Base-by-base conservation (phyloP, 768 basidiomycete genomes). In the Mycena filopes region DNA sequence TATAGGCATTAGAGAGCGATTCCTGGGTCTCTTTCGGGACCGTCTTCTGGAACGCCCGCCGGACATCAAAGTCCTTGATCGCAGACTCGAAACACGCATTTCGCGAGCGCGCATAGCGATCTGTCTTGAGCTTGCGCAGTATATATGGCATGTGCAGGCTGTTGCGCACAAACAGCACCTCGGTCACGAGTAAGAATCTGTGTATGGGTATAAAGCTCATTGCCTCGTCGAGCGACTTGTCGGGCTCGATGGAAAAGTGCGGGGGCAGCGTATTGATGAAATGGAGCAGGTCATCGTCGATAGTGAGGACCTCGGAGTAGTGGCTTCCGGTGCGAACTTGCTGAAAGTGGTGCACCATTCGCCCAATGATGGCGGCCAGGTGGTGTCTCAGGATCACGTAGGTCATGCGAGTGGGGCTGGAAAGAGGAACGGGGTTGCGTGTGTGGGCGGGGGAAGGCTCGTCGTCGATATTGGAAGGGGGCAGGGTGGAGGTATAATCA, bases 271-370 rank as follows among this genome's bases (percentile, higher is more conserved):
- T 81, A 40, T 85, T 82, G 67, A 94, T 87, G 72, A 95, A 95
- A 70, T 85, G 86, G 56, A 92, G 81, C 41, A 98, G 77, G 59
- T 96, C 93, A 31, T 94, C 93, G 71, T 98, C 96, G 29, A 98
- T 83, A 1, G 84, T 78, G 46, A 91, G 75, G 40, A 96, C 93
- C 74, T 97, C 95, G 28, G 88, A 85, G 76, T 97, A 97, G 70
- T 92, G 92, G 60, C 88, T 89, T 62, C 83, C 87, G 25, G 87
- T 86, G 46, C 88, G 85, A 36, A 96, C 88, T 79, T 92, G 90
- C 75, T 97, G 96, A 78, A 96, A 97, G 78, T 96, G 94, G 71
- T 95, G 93, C 42, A 94, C 93, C 73, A 98, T 94, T 33, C 89
- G 89, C 18, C 95, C 95, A 63, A 96, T 96, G 64, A 96, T 91